Conservation (phyloP, 148 eudicot genomes). For the Rhododendron williamsianum region DNA sequence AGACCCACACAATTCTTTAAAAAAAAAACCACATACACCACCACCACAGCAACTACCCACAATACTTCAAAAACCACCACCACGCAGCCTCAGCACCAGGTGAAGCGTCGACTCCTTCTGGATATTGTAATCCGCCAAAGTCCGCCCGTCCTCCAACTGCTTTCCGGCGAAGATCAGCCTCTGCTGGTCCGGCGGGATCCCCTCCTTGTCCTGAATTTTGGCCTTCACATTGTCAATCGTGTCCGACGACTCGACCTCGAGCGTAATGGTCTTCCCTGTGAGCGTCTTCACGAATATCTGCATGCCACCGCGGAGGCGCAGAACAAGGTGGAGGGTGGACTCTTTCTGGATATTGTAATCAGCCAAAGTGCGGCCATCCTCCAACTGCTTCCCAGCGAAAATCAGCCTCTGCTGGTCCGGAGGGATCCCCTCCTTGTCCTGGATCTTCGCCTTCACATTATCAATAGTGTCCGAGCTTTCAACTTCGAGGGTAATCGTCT, state of each 20-base stretch:
- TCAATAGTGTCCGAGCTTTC: constrained; percentile 3
- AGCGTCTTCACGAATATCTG: background rate
- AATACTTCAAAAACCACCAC: background rate
- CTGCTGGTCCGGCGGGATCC: background rate
- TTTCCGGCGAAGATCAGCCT: background rate
- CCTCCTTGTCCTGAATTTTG: background rate
- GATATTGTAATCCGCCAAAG: background rate
- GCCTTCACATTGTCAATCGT: background rate
- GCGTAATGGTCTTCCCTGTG: background rate
- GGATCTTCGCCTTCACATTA: background rate
- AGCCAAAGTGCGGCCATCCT: constrained; percentile 12
- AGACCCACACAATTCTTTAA: too few species aligned
- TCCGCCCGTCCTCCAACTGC: background rate
- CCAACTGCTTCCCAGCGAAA: constrained; percentile 11
- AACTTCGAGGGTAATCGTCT: background rate
- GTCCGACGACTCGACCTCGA: background rate
- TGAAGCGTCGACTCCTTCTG: background rate
- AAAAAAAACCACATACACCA: background rate
- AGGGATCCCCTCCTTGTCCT: constrained; percentile 5
- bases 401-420: constrained; percentile 4
- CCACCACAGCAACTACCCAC: background rate
- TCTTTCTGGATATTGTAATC: constrained; percentile 14
- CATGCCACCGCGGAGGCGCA: constrained; percentile 15
- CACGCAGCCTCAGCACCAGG: background rate
- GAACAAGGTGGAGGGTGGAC: constrained; percentile 11